A percentile compares a stretch with the other conserved stretches of the same genome.
Evolutionary conservation across 2,329 filamentous ascomycete species (phyloP).

Genomic region (Hypocreales sp.): DNA sequence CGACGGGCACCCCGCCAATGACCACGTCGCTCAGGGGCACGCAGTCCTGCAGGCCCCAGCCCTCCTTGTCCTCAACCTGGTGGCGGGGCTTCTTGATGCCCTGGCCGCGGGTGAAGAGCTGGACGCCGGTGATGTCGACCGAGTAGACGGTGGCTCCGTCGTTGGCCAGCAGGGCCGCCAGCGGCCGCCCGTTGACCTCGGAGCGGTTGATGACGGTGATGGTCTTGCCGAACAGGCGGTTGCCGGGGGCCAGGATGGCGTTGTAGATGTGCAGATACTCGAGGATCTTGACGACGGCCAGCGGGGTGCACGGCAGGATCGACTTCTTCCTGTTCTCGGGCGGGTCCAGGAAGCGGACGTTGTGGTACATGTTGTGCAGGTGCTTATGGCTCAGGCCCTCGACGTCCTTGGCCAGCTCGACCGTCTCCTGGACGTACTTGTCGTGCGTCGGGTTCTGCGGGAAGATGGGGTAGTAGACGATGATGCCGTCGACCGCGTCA

Average conservation of each 20-base stretch:
- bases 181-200: constrained; percentile 85
- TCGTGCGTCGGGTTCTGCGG: constrained; percentile 66
- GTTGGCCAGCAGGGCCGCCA: constrained; percentile 87
- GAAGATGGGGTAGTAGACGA: constrained; percentile 98
- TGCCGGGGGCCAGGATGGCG: constrained; percentile 79
- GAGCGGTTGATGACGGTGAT: constrained; percentile 94
- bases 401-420: constrained; percentile 81
- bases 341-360: constrained; percentile 82
- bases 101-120: constrained; percentile 79
- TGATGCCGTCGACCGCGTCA: constrained; percentile 65
- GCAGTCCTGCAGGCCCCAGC: constrained; percentile 65
- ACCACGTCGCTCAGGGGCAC: constrained; percentile 84
- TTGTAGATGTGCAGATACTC: constrained; percentile 96
- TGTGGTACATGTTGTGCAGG: constrained; percentile 99
- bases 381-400: constrained; percentile 89
- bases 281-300: constrained; percentile 92
- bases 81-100: constrained; percentile 77
- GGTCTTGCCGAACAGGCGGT: constrained; percentile 82
- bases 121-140: constrained; percentile 81
- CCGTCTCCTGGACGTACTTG: constrained; percentile 89
- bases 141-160: constrained; percentile 93
- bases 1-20: constrained; percentile 79
- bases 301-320: constrained; percentile 85
- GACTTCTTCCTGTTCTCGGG: constrained; percentile 69
- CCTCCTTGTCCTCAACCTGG: constrained; percentile 71